These are phyloP conservation scores for Lophium mytilinum DNA, from an alignment of 495 filamentous ascomycete genomes.

Conservation along the genomic window DNA sequence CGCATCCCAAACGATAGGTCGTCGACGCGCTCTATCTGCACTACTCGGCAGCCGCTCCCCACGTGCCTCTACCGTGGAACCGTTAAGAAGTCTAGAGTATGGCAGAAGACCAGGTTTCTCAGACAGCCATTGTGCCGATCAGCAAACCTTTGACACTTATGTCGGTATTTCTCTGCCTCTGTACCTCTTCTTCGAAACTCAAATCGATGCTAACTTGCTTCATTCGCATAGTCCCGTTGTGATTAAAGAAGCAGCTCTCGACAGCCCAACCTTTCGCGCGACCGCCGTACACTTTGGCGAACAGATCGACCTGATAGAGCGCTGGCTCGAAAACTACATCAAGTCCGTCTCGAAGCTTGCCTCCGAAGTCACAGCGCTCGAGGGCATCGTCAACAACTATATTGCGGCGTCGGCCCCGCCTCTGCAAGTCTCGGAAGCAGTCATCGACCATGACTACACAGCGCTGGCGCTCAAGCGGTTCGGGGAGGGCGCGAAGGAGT, in stretches of 20 bases:
- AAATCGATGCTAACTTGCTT: neutral
- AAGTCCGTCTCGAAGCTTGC: conserved; percentile 69
- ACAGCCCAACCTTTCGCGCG: conserved; percentile 90
- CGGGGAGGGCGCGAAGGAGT: conserved; percentile 75
- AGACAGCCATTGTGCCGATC: conserved; percentile 16
- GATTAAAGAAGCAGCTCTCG: conserved; percentile 88
- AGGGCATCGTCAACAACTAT: conserved; percentile 63
- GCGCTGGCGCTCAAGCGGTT: conserved; percentile 74
- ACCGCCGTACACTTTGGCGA: conserved; percentile 83
- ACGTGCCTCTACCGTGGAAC: neutral
- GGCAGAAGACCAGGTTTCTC: conserved; percentile 13
- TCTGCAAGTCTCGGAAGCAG: conserved; percentile 62
- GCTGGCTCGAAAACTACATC: conserved; percentile 85
- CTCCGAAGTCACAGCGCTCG: conserved; percentile 62
- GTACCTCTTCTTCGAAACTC: neutral
- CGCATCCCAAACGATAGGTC: neutral
- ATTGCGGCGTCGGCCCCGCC: conserved; percentile 63
- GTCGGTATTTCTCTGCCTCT: conserved; percentile 5
- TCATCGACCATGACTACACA: conserved; percentile 93
- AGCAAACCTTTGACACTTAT: conserved; percentile 23
- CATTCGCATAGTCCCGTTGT: conserved; percentile 62
- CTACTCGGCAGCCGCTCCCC: neutral
- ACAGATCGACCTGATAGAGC: conserved; percentile 83
- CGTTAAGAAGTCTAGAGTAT: conserved; percentile 4
- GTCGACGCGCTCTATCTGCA: too few species aligned